Evolutionary conservation across 441 rosid genomes (phyloP).

Genomic region (Gossypium trilobum): DNA sequence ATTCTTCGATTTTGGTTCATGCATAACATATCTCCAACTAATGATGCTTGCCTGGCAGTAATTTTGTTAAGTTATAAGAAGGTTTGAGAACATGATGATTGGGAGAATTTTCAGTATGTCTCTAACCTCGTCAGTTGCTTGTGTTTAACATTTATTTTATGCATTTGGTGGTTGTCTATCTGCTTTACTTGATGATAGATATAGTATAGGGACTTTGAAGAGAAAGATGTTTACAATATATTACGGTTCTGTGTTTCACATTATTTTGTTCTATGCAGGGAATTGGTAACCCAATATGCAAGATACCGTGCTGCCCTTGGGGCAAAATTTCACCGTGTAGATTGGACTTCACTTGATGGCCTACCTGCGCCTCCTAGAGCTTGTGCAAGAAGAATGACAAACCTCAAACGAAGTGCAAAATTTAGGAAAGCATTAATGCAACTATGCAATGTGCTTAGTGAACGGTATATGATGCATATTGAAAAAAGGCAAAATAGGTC

Average conservation of each 20-base stretch:
- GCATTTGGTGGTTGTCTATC: constrained; percentile 15
- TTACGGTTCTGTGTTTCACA: constrained; percentile 18
- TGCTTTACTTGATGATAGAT: constrained; percentile 10
- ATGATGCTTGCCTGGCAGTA: constrained; percentile 4
- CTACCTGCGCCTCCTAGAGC: constrained; percentile 59
- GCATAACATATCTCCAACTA: constrained; percentile 4
- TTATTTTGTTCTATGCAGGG: constrained; percentile 43
- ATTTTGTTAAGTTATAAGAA: constrained; percentile 5
- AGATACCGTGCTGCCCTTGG: constrained; percentile 74
- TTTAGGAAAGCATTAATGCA: constrained; percentile 70
- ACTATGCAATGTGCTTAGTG: constrained; percentile 73
- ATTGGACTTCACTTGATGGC: constrained; percentile 60
- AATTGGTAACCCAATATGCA: constrained; percentile 61
- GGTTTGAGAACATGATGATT: constrained; percentile 1
- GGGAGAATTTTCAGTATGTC: background rate
- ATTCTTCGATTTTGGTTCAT: background rate
- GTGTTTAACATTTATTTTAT: background rate
- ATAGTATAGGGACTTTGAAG: background rate
- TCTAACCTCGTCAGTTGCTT: background rate
- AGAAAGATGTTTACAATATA: background rate
- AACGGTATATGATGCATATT: constrained; percentile 57
- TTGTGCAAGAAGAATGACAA: constrained; percentile 65
- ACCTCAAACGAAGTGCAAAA: constrained; percentile 42
- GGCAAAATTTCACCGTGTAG: constrained; percentile 67
- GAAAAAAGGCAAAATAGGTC: constrained; percentile 39